phyloP scores from a whole-genome alignment of 208 protist genomes.

The Angomonas ambiguus region DNA sequence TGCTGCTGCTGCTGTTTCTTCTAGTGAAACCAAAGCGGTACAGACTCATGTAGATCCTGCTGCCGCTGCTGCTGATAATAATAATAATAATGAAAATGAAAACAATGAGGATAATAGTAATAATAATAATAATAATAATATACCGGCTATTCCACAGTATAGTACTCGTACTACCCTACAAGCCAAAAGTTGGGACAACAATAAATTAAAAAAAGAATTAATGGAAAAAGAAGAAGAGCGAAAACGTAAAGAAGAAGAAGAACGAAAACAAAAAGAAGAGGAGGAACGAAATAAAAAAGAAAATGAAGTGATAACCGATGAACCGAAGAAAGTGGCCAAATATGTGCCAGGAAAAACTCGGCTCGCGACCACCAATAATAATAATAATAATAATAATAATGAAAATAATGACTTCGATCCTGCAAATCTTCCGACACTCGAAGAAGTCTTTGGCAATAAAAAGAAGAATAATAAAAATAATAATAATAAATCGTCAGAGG shows the following conservation, averaged over 20 bases:
- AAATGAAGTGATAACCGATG: background rate
- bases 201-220: too few relatives aligned
- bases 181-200: too few relatives aligned
- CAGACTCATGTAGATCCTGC: background rate
- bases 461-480: slow-evolving; percentile 8
- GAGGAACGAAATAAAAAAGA: background rate
- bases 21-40: background rate
- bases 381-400: background rate
- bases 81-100: background rate
- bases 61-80: background rate
- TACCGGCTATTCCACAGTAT: too few relatives aligned
- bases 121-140: too few relatives aligned
- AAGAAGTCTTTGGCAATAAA: slow-evolving; percentile 7
- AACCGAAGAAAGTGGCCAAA: background rate
- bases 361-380: background rate
- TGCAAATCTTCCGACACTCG: background rate
- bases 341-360: background rate
- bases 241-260: background rate
- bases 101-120: background rate
- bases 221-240: slow-evolving; percentile 6
- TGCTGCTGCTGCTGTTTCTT: background rate
- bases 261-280: too few relatives aligned
- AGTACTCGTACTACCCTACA: too few relatives aligned
- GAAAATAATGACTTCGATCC: background rate
- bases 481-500: slow-evolving; percentile 5